Percentiles rank a stretch among this genome's conserved stretches.
phyloP scores from a whole-genome alignment of 495 filamentous ascomycete genomes.

The Cenococcum geophilum region DNA sequence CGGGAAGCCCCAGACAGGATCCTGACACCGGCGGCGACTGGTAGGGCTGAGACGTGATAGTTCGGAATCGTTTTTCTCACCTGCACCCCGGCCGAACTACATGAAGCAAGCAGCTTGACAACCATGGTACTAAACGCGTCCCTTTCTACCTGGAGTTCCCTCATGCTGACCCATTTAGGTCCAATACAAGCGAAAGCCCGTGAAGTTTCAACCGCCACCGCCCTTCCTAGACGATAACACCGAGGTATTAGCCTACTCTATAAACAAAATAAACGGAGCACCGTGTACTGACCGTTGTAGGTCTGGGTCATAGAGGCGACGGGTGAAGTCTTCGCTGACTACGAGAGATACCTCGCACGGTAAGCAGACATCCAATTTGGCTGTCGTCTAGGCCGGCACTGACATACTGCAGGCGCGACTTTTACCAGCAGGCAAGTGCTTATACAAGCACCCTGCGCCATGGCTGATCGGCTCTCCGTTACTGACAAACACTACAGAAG shows the following conservation, averaged over 20 bases:
- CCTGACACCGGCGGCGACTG: neutral
- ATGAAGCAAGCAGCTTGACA: constrained; percentile 11
- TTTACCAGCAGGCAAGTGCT: constrained; percentile 72
- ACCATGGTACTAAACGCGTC: constrained; percentile 38
- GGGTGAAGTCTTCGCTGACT: constrained; percentile 80
- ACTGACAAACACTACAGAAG: constrained; percentile 44
- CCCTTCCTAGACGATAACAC: constrained; percentile 70
- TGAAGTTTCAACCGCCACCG: constrained; percentile 70
- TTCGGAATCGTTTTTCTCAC: neutral
- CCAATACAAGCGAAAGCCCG: constrained; percentile 91
- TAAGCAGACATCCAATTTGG: constrained; percentile 38
- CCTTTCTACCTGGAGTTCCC: neutral
- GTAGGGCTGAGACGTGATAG: constrained; percentile 7
- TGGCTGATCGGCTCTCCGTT: neutral
- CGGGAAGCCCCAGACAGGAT: neutral
- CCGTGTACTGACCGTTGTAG: constrained; percentile 43
- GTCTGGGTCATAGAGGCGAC: constrained; percentile 89
- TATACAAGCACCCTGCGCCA: neutral
- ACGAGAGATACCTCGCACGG: constrained; percentile 82
- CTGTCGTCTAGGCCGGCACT: constrained; percentile 3
- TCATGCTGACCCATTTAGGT: constrained; percentile 53
- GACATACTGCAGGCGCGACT: constrained; percentile 62
- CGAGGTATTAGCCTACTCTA: constrained; percentile 52
- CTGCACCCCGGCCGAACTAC: neutral
- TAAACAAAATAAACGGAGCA: neutral